Percentiles rank a stretch among this genome's conserved stretches.
Evolutionary conservation across 495 filamentous ascomycete genomes (phyloP).

Genomic region (Halenospora varia): DNA sequence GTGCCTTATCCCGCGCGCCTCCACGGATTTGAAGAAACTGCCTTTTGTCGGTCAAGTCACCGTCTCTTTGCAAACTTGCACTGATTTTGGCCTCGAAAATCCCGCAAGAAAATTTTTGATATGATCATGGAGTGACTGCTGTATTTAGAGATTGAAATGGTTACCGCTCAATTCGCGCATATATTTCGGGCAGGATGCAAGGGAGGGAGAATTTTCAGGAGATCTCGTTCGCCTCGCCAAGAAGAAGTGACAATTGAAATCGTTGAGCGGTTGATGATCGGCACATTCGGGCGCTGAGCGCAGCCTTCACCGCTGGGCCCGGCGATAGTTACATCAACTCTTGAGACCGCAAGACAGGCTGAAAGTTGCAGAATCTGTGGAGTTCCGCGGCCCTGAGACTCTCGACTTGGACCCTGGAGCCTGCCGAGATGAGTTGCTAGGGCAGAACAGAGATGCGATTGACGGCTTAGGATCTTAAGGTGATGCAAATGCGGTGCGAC

Average conservation of each 20-base stretch:
- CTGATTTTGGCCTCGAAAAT: neutral
- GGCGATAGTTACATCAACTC: too few relatives aligned
- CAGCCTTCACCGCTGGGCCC: constrained; percentile 10
- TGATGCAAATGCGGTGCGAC: constrained; percentile 11
- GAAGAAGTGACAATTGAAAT: neutral
- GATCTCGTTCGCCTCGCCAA: neutral
- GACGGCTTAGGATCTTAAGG: constrained; percentile 2
- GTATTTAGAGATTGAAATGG: too few relatives aligned
- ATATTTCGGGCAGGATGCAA: neutral
- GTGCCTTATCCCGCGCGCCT: neutral
- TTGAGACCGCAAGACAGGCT: neutral
- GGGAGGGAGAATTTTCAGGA: neutral
- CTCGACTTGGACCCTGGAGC: constrained; percentile 12
- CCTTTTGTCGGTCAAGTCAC: neutral
- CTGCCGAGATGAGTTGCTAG: constrained; percentile 1
- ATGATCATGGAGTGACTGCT: too few relatives aligned
- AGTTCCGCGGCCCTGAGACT: neutral
- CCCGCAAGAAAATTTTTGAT: neutral
- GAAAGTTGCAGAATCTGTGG: neutral
- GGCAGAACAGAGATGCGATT: constrained; percentile 9
- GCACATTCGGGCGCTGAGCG: neutral
- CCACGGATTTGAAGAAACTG: neutral
- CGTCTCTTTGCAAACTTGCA: neutral
- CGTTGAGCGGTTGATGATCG: neutral
- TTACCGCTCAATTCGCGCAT: neutral